These are phyloP conservation scores for Aspergillus tamarii DNA, from an alignment of 2,329 filamentous ascomycete species.

Conservation along the genomic window DNA sequence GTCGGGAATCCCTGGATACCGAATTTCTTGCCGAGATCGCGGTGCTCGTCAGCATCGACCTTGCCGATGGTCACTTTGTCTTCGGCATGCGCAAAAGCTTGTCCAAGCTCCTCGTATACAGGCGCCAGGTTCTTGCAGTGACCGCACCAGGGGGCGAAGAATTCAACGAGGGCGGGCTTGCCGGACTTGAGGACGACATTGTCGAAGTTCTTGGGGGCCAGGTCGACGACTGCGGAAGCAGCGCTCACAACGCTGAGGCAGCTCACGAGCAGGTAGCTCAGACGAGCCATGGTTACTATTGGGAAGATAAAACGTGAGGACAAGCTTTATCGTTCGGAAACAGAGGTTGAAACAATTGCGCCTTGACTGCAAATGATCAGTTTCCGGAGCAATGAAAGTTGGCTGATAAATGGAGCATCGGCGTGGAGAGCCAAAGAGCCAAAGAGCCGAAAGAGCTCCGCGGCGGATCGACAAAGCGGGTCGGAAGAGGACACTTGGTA, in stretches of 20 bases:
- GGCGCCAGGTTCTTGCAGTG: slow-evolving; percentile 98
- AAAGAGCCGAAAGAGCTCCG: not conserved
- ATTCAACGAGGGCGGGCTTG: slow-evolving; percentile 95
- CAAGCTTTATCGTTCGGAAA: not conserved
- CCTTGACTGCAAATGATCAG: not conserved
- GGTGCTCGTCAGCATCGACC: slow-evolving; percentile 91
- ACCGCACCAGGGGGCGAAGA: slow-evolving; percentile 98
- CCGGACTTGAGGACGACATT: slow-evolving; percentile 83
- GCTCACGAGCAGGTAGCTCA: slow-evolving; percentile 51
- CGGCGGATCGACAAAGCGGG: slow-evolving; percentile 15
- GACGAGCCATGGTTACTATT: slow-evolving; percentile 45
- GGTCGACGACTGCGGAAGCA: slow-evolving; percentile 84
- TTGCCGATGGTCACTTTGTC: slow-evolving; percentile 86
- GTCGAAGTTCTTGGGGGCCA: slow-evolving; percentile 91
- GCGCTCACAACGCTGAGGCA: slow-evolving; percentile 62
- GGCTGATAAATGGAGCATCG: slow-evolving; percentile 1
- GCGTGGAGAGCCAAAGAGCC: slow-evolving; percentile 11
- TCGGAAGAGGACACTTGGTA: slow-evolving; percentile 41
- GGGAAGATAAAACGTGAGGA: not conserved
- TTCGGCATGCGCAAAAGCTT: slow-evolving; percentile 71
- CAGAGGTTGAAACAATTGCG: not conserved
- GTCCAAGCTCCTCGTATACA: slow-evolving; percentile 87
- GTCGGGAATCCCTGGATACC: slow-evolving; percentile 95
- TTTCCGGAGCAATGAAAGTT: not conserved
- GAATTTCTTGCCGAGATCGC: slow-evolving; percentile 79